phyloP scores from a whole-genome alignment of 495 filamentous ascomycete genomes.

The Opeltia flavorubescens region DNA sequence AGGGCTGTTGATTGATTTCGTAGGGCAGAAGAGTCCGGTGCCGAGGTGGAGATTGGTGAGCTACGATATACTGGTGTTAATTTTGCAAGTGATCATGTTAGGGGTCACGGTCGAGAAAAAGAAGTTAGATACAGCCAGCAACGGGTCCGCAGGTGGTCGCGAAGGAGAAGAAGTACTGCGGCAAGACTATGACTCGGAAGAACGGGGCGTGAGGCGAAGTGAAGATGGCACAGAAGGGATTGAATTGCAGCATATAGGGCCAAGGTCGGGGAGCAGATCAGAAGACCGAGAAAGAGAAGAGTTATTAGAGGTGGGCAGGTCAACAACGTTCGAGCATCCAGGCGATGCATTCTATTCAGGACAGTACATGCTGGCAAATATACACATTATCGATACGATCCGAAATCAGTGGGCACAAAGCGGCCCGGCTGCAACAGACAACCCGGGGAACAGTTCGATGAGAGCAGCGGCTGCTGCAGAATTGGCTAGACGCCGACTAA shows the following conservation, averaged over 20 bases:
- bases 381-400: constrained; percentile 53
- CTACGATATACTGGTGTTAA: constrained; percentile 51
- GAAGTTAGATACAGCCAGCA: constrained; percentile 14
- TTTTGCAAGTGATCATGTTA: constrained; percentile 61
- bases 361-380: constrained; percentile 51
- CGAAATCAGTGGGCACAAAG: constrained; percentile 40
- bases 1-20: constrained; percentile 73
- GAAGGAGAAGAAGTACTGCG: constrained; percentile 6
- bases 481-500: constrained; percentile 3
- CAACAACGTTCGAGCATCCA: constrained; percentile 25
- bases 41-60: constrained; percentile 47
- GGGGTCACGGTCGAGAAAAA: constrained; percentile 56
- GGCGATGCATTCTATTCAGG: constrained; percentile 51
- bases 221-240: constrained; percentile 29
- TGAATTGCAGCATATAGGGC: constrained; percentile 29
- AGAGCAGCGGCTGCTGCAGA: constrained; percentile 1
- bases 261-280: constrained; percentile 12
- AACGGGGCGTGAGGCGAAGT: constrained; percentile 51
- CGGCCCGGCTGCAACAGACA: background rate
- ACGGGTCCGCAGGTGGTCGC: constrained; percentile 10
- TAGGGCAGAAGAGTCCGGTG: constrained; percentile 67
- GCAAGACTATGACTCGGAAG: constrained; percentile 71
- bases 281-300: constrained; percentile 29
- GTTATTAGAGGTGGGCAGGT: constrained; percentile 26
- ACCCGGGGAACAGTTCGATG: constrained; percentile 2